Evolutionary conservation across 164 flowering plant species (phyloP), one percentile per base, ranked within the genome.

Genomic region (Annona squamosa): DNA sequence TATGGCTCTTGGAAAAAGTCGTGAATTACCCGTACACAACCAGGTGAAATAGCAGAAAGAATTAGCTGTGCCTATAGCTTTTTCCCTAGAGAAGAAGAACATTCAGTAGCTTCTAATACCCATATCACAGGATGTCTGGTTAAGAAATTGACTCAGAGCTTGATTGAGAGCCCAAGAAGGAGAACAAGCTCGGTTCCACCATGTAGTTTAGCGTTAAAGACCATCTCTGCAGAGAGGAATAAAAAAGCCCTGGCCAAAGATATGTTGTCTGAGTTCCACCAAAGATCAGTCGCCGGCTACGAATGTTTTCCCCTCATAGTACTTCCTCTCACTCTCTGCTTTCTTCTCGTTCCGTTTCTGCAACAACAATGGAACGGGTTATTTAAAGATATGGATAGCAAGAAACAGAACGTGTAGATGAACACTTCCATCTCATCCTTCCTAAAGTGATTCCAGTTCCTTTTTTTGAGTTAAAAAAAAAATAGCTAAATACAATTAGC

Each of bases 301-400:
- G 74, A 66, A 85, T 1, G 85, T 74, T 86, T 86, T 93, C 9
- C 46, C 84, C 74, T 89, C 98, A 59, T 93, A 90, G 72, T 93
- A 93, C 80, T 81, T 90, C 80, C 74, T 84, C 82, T 93, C 98
- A 67, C 94, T 91, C 68, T 80, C 96, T 63, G 82, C 80, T 73
- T 93, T 91, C 85, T 85, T 90, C 82, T 86, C 94, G 74, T 93
- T 91, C 42, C 98, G 93, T 74, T 87, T 91, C 98, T 93, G 91
- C 82, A 82, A 18, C 70, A 7, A 63, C 2, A 19, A 63, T 26
- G 68, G 42, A 19, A 47, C n/a, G 43, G 17, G 9, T 42, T 42
- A 26, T 52, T 52, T 16, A 5, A 16, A 52, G 17, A 52, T 52
- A 10, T 52, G 59, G 13, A 52, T 52, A 52, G 7, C 59, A 48